Percentiles rank a stretch among this genome's conserved stretches.
phyloP scores from a whole-genome alignment of 768 basidiomycete species.

The Lentinus brumalis region DNA sequence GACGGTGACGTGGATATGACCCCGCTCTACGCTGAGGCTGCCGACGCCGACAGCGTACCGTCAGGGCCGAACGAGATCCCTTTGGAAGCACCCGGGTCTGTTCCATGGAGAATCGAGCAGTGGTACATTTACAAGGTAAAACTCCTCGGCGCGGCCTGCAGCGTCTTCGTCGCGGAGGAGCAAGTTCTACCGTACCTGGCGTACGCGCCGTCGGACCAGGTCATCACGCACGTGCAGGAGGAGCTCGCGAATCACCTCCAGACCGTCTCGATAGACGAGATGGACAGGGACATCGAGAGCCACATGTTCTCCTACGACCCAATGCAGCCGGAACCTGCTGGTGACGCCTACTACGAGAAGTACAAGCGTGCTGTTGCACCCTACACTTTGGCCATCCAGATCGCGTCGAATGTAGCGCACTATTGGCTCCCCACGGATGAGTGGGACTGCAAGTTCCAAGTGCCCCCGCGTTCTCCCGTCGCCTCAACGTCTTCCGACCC shows the following conservation, averaged over 20 bases:
- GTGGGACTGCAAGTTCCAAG: slow-evolving; percentile 59
- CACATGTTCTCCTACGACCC: slow-evolving; percentile 56
- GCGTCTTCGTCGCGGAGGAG: slow-evolving; percentile 51
- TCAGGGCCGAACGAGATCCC: background rate
- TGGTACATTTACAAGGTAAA: slow-evolving; percentile 67
- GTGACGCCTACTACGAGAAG: slow-evolving; percentile 20
- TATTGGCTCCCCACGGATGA: slow-evolving; percentile 78
- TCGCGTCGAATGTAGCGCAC: slow-evolving; percentile 59
- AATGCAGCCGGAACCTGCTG: slow-evolving; percentile 21
- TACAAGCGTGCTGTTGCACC: slow-evolving; percentile 62
- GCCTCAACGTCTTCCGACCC: background rate
- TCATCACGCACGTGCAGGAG: slow-evolving; percentile 41
- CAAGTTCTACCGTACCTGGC: slow-evolving; percentile 78
- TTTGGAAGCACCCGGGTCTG: slow-evolving; percentile 16
- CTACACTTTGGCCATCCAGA: slow-evolving; percentile 72
- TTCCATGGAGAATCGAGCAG: slow-evolving; percentile 64
- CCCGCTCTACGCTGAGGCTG: slow-evolving; percentile 17
- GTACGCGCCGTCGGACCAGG: slow-evolving; percentile 52
- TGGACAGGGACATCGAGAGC: slow-evolving; percentile 26
- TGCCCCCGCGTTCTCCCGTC: slow-evolving; percentile 26
- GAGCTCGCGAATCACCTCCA: slow-evolving; percentile 17
- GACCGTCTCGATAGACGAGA: slow-evolving; percentile 18
- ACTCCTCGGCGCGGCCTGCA: slow-evolving; percentile 58
- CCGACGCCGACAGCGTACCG: slow-evolving; percentile 14
- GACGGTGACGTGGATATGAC: background rate